These are phyloP conservation scores for Houttuynia cordata DNA, from an alignment of 164 flowering plant species.

Conservation along the genomic window DNA sequence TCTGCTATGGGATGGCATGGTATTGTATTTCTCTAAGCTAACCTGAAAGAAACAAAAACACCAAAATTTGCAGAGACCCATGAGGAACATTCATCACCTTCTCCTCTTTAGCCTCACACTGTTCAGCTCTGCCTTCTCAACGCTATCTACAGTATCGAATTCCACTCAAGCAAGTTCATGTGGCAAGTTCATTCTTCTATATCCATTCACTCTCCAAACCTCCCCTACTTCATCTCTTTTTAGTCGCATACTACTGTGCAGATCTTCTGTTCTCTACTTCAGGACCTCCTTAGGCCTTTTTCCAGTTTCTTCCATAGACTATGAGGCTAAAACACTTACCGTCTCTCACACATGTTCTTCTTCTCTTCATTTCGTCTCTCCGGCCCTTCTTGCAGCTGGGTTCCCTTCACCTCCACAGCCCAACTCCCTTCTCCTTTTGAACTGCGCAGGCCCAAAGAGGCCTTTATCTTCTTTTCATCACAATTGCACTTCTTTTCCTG, in stretches of 20 bases:
- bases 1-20: too few relatives aligned
- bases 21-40: too few relatives aligned
- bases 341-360: slow-evolving; percentile 21
- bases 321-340: slow-evolving; percentile 6
- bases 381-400: slow-evolving; percentile 35
- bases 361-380: slow-evolving; percentile 28
- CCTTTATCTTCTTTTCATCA: slow-evolving; percentile 5
- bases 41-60: background rate
- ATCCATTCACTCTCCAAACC: slow-evolving; percentile 18
- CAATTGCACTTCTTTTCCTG: slow-evolving; percentile 16
- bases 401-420: slow-evolving; percentile 28
- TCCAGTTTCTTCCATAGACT: slow-evolving; percentile 33
- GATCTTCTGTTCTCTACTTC: slow-evolving; percentile 37
- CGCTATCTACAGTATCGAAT: background rate
- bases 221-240: slow-evolving; percentile 10
- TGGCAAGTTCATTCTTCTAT: slow-evolving; percentile 16
- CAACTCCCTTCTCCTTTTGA: slow-evolving; percentile 47
- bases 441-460: slow-evolving; percentile 20
- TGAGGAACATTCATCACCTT: background rate
- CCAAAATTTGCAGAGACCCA: background rate
- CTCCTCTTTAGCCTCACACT: background rate
- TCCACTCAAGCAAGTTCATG: background rate
- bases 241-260: slow-evolving; percentile 30
- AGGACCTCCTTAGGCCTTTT: slow-evolving; percentile 51
- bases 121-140: background rate